phyloP scores from a whole-genome alignment of 441 rosid genomes.

The Adansonia grandidieri region DNA sequence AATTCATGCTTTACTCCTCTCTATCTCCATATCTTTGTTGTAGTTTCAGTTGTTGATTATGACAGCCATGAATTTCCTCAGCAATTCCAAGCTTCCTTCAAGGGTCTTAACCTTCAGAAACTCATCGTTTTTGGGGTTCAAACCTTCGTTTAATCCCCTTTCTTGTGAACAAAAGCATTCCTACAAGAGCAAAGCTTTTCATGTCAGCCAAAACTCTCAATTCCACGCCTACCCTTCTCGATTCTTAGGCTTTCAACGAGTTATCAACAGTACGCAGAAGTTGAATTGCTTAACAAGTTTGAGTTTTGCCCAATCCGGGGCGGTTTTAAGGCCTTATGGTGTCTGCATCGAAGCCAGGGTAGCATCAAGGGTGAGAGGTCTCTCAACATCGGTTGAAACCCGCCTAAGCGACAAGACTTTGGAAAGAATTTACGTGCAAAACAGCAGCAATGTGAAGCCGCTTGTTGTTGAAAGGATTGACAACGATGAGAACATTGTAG shows the following conservation, averaged over 20 bases:
- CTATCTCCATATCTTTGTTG: not conserved
- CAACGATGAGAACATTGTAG: conserved; percentile 51
- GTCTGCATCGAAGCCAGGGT: conserved; percentile 43
- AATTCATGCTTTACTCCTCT: not conserved
- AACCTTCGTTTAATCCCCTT: conserved; percentile 2
- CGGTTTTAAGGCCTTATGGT: conserved; percentile 28
- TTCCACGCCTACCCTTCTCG: conserved; percentile 39
- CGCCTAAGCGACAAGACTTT: conserved; percentile 57
- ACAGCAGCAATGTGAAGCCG: conserved; percentile 61
- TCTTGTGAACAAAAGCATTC: conserved; percentile 24
- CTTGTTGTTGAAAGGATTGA: conserved; percentile 71
- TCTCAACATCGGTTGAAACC: conserved; percentile 71
- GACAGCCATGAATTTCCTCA: conserved; percentile 45
- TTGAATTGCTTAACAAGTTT: conserved; percentile 33
- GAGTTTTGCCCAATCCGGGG: conserved; percentile 39
- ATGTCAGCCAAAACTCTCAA: conserved; percentile 26
- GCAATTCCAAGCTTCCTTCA: conserved; percentile 56
- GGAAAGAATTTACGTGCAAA: conserved; percentile 62
- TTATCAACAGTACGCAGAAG: conserved; percentile 39
- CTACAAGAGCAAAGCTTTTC: conserved; percentile 27
- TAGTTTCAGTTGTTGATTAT: conserved; percentile 26
- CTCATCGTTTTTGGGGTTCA: conserved; percentile 35
- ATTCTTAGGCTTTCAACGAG: conserved; percentile 28
- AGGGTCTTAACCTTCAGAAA: conserved; percentile 42
- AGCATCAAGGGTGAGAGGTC: conserved; percentile 45